Evolutionary conservation across 2,329 filamentous ascomycete genomes (phyloP), one percentile per base, ranked within the genome.

Genomic region (Alternaria panax): DNA sequence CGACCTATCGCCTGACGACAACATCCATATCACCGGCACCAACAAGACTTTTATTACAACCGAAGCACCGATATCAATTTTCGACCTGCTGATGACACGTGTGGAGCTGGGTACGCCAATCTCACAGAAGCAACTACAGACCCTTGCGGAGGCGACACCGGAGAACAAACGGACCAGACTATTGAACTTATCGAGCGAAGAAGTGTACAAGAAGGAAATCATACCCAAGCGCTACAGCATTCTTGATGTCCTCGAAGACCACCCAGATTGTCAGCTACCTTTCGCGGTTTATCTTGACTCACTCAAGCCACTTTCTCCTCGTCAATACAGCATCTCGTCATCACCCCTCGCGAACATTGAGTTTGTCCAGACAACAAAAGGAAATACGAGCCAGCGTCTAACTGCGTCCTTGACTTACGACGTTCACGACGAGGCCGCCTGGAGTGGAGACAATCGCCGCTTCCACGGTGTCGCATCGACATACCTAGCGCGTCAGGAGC

Each of bases 331-430:
- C 51, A 91, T 92, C 69, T 91, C 90, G 1, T 92, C 90, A 0
- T 91, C 89, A 0, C 88, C 90, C 0, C 80, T 91, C 0, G 80
- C 79, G 40, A 82, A 87, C n/a, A 71, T 81, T 0, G 56, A 59
- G 7, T 59, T 59, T 20, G 18, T 55, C 20, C 51, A 50, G n/a
- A 54, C 42, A 18, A 11, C 38, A 2, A 38, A 55, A 18, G 51
- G 56, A 28, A 38, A 45, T 4, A 25, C 51, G 3, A 20, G 2
- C 6, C 56, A 59, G 24, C 56, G 45, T 7, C 20, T 59, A 18
- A 45, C 45, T 18, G 56, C 51, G 7, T 55, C 56, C 5, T 24
- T 59, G 14, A 59, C 56, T 11, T 59, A 59, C 6, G 56, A 59
- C 16, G 51, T 59, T 14, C 56, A 59, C 7, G 51, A 59, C 6